Evolutionary conservation across 2,329 filamentous ascomycete genomes (phyloP), one percentile per base, ranked within the genome.

Genomic region (Beauveria rudraprayagi): DNA sequence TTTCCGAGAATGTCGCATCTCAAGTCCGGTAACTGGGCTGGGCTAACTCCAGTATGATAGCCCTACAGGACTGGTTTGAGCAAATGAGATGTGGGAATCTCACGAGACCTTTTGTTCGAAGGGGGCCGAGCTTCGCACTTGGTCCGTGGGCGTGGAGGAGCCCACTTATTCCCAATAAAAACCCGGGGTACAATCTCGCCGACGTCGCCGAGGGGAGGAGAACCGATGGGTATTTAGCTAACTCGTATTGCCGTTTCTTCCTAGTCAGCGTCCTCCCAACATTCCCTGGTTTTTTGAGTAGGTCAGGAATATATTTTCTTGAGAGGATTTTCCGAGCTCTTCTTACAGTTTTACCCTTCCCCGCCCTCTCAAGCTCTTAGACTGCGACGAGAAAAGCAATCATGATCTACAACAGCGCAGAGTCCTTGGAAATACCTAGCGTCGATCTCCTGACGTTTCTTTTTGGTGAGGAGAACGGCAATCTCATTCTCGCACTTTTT

Each of bases 401-500:
- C 22, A 72, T 73, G 66, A 73, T 78, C 53, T 79, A 78, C 65
- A 69, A 69, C 46, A 64, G 74, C 2, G 67, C 67, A 34, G 65
- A 71, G 46, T 62, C 64, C 5, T 56, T 73, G 9, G 61, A 70
- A 1, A 61, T 79, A 3, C 77, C 78, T 0, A 66, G 70, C 11
- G 40, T 79, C 19, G 78, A 80, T 62, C 57, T 79, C 7, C 68
- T 80, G 41, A 77, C 77, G 0, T 65, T 76, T 34, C 64, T 80
- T 0, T 78, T 80, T 40, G 78, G 77, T 78, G 67, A 61, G 66
- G 43, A 14, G 14, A 9, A 16, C 16, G 17, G 41, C 53, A 17
- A 24, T 28, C 19, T 22, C 16, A 1, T 19, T 16, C 10, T 40
- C 2, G 14, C 19, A n/a, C n/a, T 19, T 22, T 9, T 19, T 51